Evolutionary conservation across 2,329 filamentous ascomycete genomes (phyloP), one percentile per base, ranked within the genome.

Genomic region (Cladosporium sp.): DNA sequence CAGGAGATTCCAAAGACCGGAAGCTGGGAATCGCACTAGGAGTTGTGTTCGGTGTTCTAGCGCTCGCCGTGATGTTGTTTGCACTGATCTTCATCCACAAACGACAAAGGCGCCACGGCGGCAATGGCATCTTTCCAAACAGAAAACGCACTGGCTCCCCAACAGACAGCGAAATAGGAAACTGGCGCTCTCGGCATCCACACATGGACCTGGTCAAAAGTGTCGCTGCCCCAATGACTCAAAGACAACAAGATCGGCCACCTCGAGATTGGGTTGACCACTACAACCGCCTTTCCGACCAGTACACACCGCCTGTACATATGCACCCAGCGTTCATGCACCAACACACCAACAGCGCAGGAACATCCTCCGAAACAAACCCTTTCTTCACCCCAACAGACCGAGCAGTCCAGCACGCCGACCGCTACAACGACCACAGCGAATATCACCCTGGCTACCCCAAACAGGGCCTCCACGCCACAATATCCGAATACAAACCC

Each of bases 11-110:
- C 19, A 50, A 38, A 22, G 50, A 52, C 20, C 50, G 50, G n/a
- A 47, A 39, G 15, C 40, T 59, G 3, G 57, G 57, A 6, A 58
- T 59, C 25, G 49, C 53, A 19, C 43, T 59, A 2, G 57, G 57
- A 11, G 57, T 58, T 7, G 51, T 50, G 5, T 49, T 59, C 12
- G 52, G 55, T 5, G 46, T 51, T 6, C 43, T 59, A 9, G 54
- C 57, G 0, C 18, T 59, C 16, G 52, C 42, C 20, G 29, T 59
- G 9, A 42, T 50, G 27, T 38, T 45, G 12, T 51, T 51, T 19
- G 38, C 56, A 1, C 33, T 59, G 7, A 55, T 49, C 52, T 54
- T 45, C 33, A 22, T 57, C 11, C 49, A 52, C 19, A 51, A 51
- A 7, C 55, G 57, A 43, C 36, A 51, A 19, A 46, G 48, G 38